These are phyloP conservation scores for Teunomyces atbi DNA, from an alignment of 805 yeast genomes.

Conservation along the genomic window DNA sequence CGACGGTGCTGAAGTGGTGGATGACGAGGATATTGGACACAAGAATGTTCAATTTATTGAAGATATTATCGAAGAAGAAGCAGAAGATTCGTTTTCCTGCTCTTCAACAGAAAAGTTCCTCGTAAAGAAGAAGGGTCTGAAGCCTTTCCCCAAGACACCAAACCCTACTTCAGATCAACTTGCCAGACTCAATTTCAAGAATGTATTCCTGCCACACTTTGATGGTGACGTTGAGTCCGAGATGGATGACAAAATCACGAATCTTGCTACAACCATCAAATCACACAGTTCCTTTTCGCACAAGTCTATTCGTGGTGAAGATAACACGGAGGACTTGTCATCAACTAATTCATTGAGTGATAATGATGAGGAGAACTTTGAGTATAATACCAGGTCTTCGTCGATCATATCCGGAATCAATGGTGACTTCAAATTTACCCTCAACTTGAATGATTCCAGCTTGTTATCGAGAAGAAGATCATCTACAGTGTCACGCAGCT, in stretches of 20 bases:
- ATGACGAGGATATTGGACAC: neutral
- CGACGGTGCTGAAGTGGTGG: constrained; percentile 11
- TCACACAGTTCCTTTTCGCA: constrained; percentile 5
- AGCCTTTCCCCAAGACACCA: constrained; percentile 42
- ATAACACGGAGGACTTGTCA: constrained; percentile 9
- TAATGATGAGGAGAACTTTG: constrained; percentile 19
- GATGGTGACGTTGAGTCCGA: constrained; percentile 14
- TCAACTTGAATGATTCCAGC: constrained; percentile 64
- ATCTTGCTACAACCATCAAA: constrained; percentile 6
- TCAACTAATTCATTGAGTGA: constrained; percentile 11
- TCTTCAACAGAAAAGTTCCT: constrained; percentile 10
- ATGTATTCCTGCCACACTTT: constrained; percentile 21
- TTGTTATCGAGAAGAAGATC: constrained; percentile 55
- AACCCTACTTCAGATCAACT: constrained; percentile 22
- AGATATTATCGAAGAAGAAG: constrained; percentile 8
- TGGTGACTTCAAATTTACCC: constrained; percentile 50
- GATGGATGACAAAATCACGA: constrained; percentile 12
- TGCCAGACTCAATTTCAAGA: constrained; percentile 28
- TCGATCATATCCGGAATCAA: constrained; percentile 38
- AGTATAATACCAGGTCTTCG: constrained; percentile 38
- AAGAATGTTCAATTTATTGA: constrained; percentile 24
- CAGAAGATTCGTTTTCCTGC: constrained; percentile 9
- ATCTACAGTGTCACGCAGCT: constrained; percentile 17
- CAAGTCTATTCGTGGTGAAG: neutral
- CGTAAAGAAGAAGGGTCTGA: constrained; percentile 5